A percentile compares a stretch with the other conserved stretches of the same genome.
phyloP scores from a whole-genome alignment of 2,329 filamentous ascomycete genomes.

The Xylariaceae sp. region DNA sequence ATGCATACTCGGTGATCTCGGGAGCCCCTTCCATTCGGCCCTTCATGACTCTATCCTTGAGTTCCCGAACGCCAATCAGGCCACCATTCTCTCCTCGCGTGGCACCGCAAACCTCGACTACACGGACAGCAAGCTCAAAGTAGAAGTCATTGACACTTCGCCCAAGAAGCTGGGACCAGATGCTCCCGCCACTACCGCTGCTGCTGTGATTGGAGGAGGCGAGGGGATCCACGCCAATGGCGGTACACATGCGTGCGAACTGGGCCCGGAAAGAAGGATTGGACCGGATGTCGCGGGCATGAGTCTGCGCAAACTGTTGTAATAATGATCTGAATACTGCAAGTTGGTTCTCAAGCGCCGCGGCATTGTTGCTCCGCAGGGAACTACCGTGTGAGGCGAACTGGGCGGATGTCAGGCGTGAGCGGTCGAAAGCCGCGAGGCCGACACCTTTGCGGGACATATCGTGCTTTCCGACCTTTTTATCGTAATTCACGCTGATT shows the following conservation, averaged over 20 bases:
- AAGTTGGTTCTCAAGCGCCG: constrained; percentile 86
- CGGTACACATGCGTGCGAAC: constrained; percentile 97
- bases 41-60: constrained; percentile 69
- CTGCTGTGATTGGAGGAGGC: constrained; percentile 51
- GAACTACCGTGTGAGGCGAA: constrained; percentile 86
- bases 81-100: constrained; percentile 90
- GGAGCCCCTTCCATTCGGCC: constrained; percentile 72
- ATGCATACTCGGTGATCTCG: constrained; percentile 69
- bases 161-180: constrained; percentile 92
- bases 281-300: constrained; percentile 92
- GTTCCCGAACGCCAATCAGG: constrained; percentile 78
- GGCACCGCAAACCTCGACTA: constrained; percentile 86
- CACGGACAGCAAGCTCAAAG: constrained; percentile 92
- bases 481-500: no score
- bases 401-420: constrained; percentile 77
- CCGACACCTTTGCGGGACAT: constrained; percentile 82
- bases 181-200: constrained; percentile 55
- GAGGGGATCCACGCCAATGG: constrained; percentile 92
- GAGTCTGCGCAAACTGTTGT: constrained; percentile 91
- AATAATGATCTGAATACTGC: constrained; percentile 93
- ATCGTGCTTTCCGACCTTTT: constrained; percentile 5
- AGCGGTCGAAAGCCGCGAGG: constrained; percentile 84
- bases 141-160: constrained; percentile 96
- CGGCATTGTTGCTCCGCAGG: constrained; percentile 79
- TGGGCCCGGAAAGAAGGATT: constrained; percentile 93